Evolutionary conservation across 176 grass and related monocot species (phyloP), one percentile per base, ranked within the genome.

Genomic region (Phoenix dactylifera): DNA sequence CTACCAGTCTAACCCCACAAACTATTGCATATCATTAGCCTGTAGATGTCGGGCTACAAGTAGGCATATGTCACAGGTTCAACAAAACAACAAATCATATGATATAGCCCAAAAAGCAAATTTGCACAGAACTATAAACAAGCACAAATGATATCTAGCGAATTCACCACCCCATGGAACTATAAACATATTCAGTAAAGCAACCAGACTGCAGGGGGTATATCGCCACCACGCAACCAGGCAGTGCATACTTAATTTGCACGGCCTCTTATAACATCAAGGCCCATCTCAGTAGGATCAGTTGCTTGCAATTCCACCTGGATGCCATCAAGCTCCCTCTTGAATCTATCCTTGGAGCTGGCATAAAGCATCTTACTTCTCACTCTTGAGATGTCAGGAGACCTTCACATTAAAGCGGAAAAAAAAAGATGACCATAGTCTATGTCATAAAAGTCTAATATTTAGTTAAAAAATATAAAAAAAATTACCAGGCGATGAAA

Each of bases 211-310:
- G 16, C 24, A 59, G 57, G 15, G 22, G 16, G 3, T 20, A 63
- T 5, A 49, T 49, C 35, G 16, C 60, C 18, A 48, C 35, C 22
- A 9, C n/a, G 24, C 19, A 22, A 63, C 39, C 60, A 63, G 4
- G 18, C 5, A 22, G 10, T 4, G n/a, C 17, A 22, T 55, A 55
- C 60, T 63, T 39, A 63, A 49, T 63, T 63, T 19, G 60, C 60
- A 22, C 60, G 60, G 32, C 35, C 18, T 49, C 32, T 50, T 22
- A 63, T 49, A 24, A 63, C 60, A 49, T 63, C 60, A 14, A 63
- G 60, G 60, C 35, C 60, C 60, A 63, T 63, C 60, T 63, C 60
- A 1, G 60, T 63, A 63, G 60, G 60, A 63, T 63, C 60, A 63
- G 60, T 63, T 22, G 60, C 60, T 63, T 63, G 60, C n/a, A 63